Base-by-base conservation (phyloP, 2,329 filamentous ascomycete genomes). In the Fusarium cyanostomum region DNA sequence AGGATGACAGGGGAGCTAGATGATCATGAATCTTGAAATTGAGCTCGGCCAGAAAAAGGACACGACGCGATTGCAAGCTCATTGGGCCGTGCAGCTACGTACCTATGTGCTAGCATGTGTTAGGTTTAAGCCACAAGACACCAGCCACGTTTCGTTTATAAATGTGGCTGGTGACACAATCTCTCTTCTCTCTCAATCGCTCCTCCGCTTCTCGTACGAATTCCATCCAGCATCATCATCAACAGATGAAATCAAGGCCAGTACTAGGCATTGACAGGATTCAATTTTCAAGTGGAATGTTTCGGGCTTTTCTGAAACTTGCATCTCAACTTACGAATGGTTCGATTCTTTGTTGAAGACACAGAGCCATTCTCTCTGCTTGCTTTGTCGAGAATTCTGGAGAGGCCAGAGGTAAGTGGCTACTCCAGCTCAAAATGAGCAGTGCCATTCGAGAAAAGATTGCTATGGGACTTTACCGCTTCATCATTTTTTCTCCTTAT, bases 31-130 rank as follows among this genome's bases (percentile, higher is more conserved):
- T 66, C 62, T 69, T 53, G 51, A 60, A 51, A 60, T 60, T 63
- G 45, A 56, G 37, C 44, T 65, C 52, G 52, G 62, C 56, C 55
- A 46, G 65, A 71, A 71, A 72, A 69, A 72, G 70, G 70, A 72
- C 70, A 72, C 70, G 70, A 72, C 70, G 70, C 70, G 70, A 69
- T 68, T 69, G 70, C 58, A 68, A 57, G 70, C 65, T 72, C 44
- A 72, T 72, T 72, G 70, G 70, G 39, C 67, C 57, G 58, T 68
- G 48, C 52, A 59, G 55, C 64, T 61, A 60, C 52, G 52, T 67
- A 66, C n/a, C n/a, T n/a, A 67, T 56, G 41, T 45, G 39, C 62
- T 56, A 37, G 34, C 45, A 59, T 59, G 53, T 51, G 56, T 56
- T 27, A 56, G 48, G 56, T 35, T 16, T 8, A 4, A 30, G 57